A percentile compares a stretch with the other conserved stretches of the same genome.
These are phyloP conservation scores for Cerrena zonata DNA, from an alignment of 1,284 basidiomycete genomes.

Conservation along the genomic window DNA sequence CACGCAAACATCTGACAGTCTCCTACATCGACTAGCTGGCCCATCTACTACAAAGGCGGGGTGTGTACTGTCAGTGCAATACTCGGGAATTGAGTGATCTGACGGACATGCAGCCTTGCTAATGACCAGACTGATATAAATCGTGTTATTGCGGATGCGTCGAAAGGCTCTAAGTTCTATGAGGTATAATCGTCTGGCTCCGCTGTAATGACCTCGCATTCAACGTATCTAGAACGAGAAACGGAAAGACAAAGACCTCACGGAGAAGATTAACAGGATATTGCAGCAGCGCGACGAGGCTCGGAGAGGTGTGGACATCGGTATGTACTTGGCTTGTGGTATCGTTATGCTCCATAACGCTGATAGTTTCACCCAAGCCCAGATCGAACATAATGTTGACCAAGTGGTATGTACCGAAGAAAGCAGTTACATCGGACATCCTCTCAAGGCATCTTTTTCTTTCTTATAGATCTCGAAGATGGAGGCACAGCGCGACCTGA, in stretches of 20 bases:
- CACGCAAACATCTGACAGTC: slow-evolving; percentile 61
- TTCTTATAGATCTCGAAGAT: slow-evolving; percentile 75
- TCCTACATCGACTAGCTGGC: slow-evolving; percentile 68
- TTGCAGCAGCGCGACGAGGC: slow-evolving; percentile 61
- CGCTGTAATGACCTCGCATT: slow-evolving; percentile 2
- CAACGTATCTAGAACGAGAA: slow-evolving; percentile 66
- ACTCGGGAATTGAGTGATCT: not conserved
- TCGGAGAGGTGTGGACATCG: slow-evolving; percentile 49
- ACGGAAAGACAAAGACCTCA: slow-evolving; percentile 75
- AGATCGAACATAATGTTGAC: slow-evolving; percentile 50
- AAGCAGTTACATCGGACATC: not conserved
- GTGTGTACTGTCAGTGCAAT: slow-evolving; percentile 30
- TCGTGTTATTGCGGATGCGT: slow-evolving; percentile 72
- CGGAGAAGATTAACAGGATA: slow-evolving; percentile 62
- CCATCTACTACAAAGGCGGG: slow-evolving; percentile 75
- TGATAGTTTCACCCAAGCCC: slow-evolving; percentile 30
- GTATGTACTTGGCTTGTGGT: slow-evolving; percentile 43
- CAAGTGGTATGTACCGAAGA: slow-evolving; percentile 36
- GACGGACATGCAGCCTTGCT: slow-evolving; percentile 44
- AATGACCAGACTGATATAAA: slow-evolving; percentile 78
- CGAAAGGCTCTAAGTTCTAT: slow-evolving; percentile 80
- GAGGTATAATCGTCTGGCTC: slow-evolving; percentile 43
- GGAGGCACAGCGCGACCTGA: slow-evolving; percentile 74
- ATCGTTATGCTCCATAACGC: not conserved
- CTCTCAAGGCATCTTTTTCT: not conserved